Evolutionary conservation across 1,139 yeast genomes (phyloP), one percentile per base, ranked within the genome.

Genomic region (Suhomyces ambrosiae): DNA sequence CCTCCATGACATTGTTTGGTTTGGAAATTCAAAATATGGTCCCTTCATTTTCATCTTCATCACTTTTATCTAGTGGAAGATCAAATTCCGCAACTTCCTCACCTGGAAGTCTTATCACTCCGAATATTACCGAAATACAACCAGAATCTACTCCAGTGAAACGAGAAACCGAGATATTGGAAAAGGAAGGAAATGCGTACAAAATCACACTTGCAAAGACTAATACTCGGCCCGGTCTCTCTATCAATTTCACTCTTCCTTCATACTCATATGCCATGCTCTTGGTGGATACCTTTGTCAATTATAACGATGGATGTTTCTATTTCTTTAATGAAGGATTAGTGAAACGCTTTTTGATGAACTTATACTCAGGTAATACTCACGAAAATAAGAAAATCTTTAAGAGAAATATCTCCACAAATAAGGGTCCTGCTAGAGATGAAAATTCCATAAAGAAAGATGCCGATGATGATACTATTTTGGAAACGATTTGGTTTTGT

Each of bases 301-400:
- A 82, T 37, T 86, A 84, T 54, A 82, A 86, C 50, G 92, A 85
- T 54, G 94, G 92, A 1, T 85, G 95, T 50, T 87, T 86, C 57
- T 87, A 87, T 60, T 86, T 86, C 53, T 85, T 86, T 64, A 87
- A 87, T 55, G 90, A 85, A 54, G 94, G 94, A 0, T 55, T 83
- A 21, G 86, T 83, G 19, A 83, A 83, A 53, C 75, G 76, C 45
- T 82, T 79, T 45, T 56, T 84, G 35, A 74, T 79, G 64, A 73
- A 81, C 42, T 67, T 83, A 22, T 85, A 82, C 54, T 60, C 74
- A 3, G 77, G 77, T 6, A 68, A 67, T 23, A 55, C 68, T 14
- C 58, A 54, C 10, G 76, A 68, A 26, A 71, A 71, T 46, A 65
- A 60, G 39, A 58, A 55, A 31, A 71, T 71, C 16, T 56, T 71